Evolutionary conservation across 169 alveolate species (phyloP), one percentile per base, ranked within the genome.

Genomic region (Condylostoma magnum): DNA sequence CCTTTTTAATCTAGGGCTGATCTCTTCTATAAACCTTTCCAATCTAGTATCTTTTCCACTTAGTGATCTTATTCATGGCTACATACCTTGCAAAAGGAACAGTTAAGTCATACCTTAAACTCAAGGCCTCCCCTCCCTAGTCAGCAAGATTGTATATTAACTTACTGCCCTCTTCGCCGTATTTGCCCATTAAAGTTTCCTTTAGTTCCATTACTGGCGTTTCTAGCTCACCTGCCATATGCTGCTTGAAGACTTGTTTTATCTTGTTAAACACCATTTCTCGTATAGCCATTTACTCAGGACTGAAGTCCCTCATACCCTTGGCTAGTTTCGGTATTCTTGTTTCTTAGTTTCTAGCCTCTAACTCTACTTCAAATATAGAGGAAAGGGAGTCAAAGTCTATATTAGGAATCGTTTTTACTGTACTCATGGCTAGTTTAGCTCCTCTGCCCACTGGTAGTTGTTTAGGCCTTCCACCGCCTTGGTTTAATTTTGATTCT

Each of bases 11-110:
- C 75, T 95, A 97, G 20, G 99, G 99, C 76, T 97, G 98, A 72
- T 97, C 99, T 68, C 99, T 87, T 76, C 99, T 85, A 81, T 97
- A 97, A 8, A 97, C 99, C 75, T 97, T 97, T 30, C 98, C 99
- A 56, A 93, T 91, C 80, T 97, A 99, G 79, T 79, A 97, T 77
- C 99, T 87, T 79, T 97, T 97, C 30, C 97, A 78, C 43, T 88
- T 76, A 18, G 90, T 89, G 50, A 96, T 37, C 52, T 92, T 89
- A 53, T 96, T 84, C 2, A 92, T 79, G 12, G 98, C 98, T 46
- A 95, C 71, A 81, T 85, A 97, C 28, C 99, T 86, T 18, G 99
- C 99, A 55, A 97, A 95, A 6, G 99, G 99, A 4, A 97, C 99
- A 22, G 99, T 97, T 56, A 97, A 80, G 85, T 97, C 99, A 73